Base-by-base conservation (phyloP, 371 early-diverging fungal species). In the Coemansia sp. region DNA sequence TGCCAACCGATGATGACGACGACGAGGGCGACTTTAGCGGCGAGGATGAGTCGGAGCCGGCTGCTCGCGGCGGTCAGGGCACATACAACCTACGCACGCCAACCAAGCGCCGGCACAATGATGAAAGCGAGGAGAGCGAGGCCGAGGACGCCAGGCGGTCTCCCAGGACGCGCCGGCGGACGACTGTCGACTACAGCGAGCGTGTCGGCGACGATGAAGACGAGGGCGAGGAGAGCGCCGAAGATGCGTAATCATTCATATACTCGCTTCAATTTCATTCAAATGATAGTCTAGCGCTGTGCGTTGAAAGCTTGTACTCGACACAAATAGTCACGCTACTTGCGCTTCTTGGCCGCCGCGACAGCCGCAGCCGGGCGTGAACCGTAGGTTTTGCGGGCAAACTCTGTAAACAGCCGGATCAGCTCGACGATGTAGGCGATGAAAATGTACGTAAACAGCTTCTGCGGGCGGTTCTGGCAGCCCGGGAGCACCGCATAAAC, bases 341-440 rank as follows among this genome's bases (percentile, higher is more conserved):
- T 41, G 42, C 42, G 45, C 36, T 57, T 55, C 20, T 56, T 58
- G 9, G 31, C 53, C 20, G 48, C n/a, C 2, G 33, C 47, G 30
- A 26, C 26, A 26, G 26, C 26, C 26, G 51, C 14, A 5, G 38
- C 43, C 14, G 34, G 48, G n/a, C 16, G 43, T 8, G 35, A 12
- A 12, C 65, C 57, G 40, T 68, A 74, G 31, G 68, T 61, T 56
- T 61, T 63, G 65, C 68, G 72, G 12, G 72, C 64, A 67, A 76
- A 72, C 53, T 57, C 43, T 14, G 72, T 71, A 57, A 67, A 67
- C 54, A 72, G 64, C 55, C 65, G 55, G 51, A 76, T 64, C 12
- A 76, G 65, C 61, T 57, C 68, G 8, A 74, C n/a, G 39, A 63
- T 74, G 36, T 76, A 67, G 3, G 63, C 68, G 10, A 74, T 49